A percentile compares a stretch with the other conserved stretches of the same genome.
Conservation (phyloP, 306 rosid species). For the Morella rubra region DNA sequence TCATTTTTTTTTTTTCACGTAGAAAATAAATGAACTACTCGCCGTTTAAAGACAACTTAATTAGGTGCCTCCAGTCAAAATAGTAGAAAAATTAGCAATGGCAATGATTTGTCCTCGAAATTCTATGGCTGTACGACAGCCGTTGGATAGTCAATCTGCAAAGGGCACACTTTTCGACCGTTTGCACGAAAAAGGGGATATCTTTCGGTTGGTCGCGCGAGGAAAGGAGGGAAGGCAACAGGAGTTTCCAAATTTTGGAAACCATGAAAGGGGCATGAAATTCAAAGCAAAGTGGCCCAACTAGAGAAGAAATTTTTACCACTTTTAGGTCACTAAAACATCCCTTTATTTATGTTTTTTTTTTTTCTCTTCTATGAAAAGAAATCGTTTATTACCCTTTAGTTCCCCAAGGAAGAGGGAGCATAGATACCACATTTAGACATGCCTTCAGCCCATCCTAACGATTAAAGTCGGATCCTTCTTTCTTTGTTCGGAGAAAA, state of each 20-base stretch:
- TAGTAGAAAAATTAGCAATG: constrained; percentile 16
- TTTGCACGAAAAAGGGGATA: constrained; percentile 27
- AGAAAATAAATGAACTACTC: constrained; percentile 8
- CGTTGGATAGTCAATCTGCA: constrained; percentile 41
- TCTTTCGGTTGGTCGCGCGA: constrained; percentile 40
- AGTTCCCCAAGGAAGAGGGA: constrained; percentile 16
- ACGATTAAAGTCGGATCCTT: too few relatives aligned
- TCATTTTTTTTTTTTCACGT: constrained; percentile 27
- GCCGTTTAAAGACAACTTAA: constrained; percentile 20
- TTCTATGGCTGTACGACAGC: constrained; percentile 10
- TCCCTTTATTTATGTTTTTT: too few relatives aligned
- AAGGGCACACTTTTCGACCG: constrained; percentile 29
- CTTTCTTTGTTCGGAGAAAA: neutral
- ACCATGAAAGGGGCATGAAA: constrained; percentile 24
- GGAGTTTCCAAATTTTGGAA: constrained; percentile 26
- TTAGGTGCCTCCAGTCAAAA: constrained; percentile 33
- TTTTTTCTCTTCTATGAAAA: too few relatives aligned
- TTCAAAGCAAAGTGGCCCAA: constrained; percentile 42
- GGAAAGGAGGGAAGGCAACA: constrained; percentile 15
- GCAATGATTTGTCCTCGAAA: constrained; percentile 7
- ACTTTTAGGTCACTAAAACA: neutral
- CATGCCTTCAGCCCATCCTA: neutral
- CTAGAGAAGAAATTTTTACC: constrained; percentile 16
- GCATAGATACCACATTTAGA: neutral
- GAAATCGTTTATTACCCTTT: neutral